Percentiles rank a stretch among this genome's conserved stretches.
Conservation (phyloP, 805 yeast genomes). For the Clavispora vitiphila region DNA sequence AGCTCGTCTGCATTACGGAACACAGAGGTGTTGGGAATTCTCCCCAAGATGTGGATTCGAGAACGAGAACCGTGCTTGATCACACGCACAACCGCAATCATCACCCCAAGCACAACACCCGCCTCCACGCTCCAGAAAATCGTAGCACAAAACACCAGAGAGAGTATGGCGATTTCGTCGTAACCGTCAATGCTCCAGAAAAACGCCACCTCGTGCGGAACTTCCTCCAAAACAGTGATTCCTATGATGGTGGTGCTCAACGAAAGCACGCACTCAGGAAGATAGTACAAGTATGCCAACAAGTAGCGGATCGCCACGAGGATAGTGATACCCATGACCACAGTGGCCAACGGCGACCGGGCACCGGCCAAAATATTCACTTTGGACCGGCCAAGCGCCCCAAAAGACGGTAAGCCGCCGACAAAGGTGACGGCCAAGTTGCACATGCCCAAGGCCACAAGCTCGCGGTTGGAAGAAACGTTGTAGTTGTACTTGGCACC, state of each 20-base stretch:
- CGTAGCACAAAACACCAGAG: slow-evolving; percentile 21
- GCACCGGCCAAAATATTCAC: slow-evolving; percentile 42
- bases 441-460: slow-evolving; percentile 28
- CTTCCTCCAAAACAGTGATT: slow-evolving; percentile 43
- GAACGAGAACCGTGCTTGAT: slow-evolving; percentile 39
- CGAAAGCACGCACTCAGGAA: slow-evolving; percentile 31
- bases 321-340: slow-evolving; percentile 28
- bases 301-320: slow-evolving; percentile 21
- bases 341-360: slow-evolving; percentile 34
- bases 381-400: slow-evolving; percentile 34
- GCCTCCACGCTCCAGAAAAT: slow-evolving; percentile 35
- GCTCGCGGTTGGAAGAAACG: slow-evolving; percentile 29
- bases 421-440: slow-evolving; percentile 24
- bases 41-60: slow-evolving; percentile 41
- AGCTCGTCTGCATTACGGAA: slow-evolving; percentile 71
- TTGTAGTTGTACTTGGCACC: slow-evolving; percentile 28
- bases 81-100: slow-evolving; percentile 29
- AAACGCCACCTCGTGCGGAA: slow-evolving; percentile 43
- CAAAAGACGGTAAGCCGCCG: slow-evolving; percentile 33
- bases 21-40: slow-evolving; percentile 41
- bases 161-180: slow-evolving; percentile 19
- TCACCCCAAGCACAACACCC: slow-evolving; percentile 32
- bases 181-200: slow-evolving; percentile 20
- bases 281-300: slow-evolving; percentile 21
- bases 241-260: slow-evolving; percentile 39